Percentiles rank a stretch among this genome's conserved stretches.
These are phyloP conservation scores for Tricholoma matsutake DNA, from an alignment of 768 basidiomycete genomes.

Conservation along the genomic window DNA sequence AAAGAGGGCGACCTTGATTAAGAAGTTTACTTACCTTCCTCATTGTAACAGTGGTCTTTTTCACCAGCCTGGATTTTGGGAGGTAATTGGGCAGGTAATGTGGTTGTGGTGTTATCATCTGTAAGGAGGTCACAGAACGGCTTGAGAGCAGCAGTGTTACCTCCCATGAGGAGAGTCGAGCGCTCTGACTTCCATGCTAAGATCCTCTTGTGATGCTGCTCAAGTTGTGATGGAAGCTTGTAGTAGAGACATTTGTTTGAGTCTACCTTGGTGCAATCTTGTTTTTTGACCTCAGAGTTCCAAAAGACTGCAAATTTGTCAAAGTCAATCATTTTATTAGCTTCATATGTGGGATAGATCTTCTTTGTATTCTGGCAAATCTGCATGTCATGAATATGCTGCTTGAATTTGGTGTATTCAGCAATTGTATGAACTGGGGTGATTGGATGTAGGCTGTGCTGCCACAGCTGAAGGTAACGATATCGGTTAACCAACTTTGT, in stretches of 20 bases:
- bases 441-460: neutral
- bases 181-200: neutral
- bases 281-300: neutral
- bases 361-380: neutral
- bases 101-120: neutral
- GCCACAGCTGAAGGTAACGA: neutral
- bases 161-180: neutral
- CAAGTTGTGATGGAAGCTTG: neutral
- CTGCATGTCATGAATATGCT: neutral
- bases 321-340: neutral
- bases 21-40: constrained; percentile 1
- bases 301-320: neutral
- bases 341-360: neutral
- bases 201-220: neutral
- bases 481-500: neutral
- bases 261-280: neutral
- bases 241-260: neutral
- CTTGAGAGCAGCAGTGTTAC: neutral
- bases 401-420: neutral
- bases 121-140: neutral
- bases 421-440: constrained; percentile 1
- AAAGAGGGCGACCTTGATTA: neutral
- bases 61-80: neutral
- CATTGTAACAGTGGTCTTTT: neutral
- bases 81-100: neutral